These are phyloP conservation scores for Candida patagonica DNA, from an alignment of 805 yeast species.

Conservation along the genomic window DNA sequence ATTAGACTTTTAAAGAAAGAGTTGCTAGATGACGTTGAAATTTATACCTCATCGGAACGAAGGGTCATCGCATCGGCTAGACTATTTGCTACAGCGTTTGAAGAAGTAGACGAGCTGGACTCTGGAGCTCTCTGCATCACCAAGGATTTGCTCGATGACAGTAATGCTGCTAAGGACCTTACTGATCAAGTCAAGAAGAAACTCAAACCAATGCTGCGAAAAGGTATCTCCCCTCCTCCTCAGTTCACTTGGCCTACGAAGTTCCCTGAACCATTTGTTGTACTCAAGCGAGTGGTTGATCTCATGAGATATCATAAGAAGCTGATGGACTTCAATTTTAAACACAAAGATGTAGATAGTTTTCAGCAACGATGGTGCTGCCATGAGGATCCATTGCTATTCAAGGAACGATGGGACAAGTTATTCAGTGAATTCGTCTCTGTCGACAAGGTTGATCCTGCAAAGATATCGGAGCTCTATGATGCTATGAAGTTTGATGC, in stretches of 20 bases:
- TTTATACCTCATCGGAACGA: slow-evolving; percentile 88
- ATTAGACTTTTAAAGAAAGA: slow-evolving; percentile 75
- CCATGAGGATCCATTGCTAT: slow-evolving; percentile 83
- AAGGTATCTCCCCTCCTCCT: slow-evolving; percentile 94
- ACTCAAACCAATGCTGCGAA: slow-evolving; percentile 84
- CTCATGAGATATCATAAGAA: slow-evolving; percentile 85
- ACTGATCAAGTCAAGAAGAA: slow-evolving; percentile 98
- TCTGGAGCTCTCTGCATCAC: slow-evolving; percentile 74
- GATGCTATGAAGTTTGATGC: slow-evolving; percentile 99
- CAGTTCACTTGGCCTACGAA: slow-evolving; percentile 98
- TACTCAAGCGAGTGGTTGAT: slow-evolving; percentile 88
- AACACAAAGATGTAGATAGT: slow-evolving; percentile 49
- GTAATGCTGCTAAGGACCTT: slow-evolving; percentile 94
- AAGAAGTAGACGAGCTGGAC: slow-evolving; percentile 61
- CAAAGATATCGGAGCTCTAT: slow-evolving; percentile 90
- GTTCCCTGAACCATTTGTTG: slow-evolving; percentile 95
- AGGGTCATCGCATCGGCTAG: slow-evolving; percentile 91
- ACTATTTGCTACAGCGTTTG: slow-evolving; percentile 68
- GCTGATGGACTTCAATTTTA: slow-evolving; percentile 75
- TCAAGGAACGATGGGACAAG: slow-evolving; percentile 96
- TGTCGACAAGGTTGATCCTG: slow-evolving; percentile 95
- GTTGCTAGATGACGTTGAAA: slow-evolving; percentile 75
- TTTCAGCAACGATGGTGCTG: slow-evolving; percentile 91
- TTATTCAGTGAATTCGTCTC: slow-evolving; percentile 82
- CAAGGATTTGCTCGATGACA: slow-evolving; percentile 88